Base-by-base conservation (phyloP, 257 asterid genomes). In the Avicennia marina region DNA sequence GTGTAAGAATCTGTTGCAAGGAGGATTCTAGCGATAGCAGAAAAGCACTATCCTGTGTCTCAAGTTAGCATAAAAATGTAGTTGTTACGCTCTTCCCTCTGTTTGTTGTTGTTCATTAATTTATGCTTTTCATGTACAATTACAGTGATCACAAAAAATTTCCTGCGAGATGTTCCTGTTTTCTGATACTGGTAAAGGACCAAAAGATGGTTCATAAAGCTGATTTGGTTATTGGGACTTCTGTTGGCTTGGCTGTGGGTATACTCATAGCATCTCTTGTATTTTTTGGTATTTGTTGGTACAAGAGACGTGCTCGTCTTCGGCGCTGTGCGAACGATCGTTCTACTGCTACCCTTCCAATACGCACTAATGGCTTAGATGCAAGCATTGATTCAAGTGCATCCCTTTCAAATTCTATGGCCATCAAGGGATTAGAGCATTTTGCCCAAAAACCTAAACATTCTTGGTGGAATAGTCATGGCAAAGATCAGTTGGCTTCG, bases 241-340 rank as follows among this genome's bases (percentile, higher is more conserved):
- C 86, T 34, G 95, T 74, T 57, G 99, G 97, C 53, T 69, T 82
- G 76, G 83, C 95, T 29, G 81, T 62, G 45, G 95, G 97, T 15
- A 42, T 82, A 72, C 77, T 93, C 58, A 69, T 82, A 58, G 95
- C 97, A 21, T 57, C 66, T 18, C 86, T 93, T 22, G 77, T 71
- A 32, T 79, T 82, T 62, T 70, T 84, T 56, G 90, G 77, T 57
- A 59, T 84, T 58, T 70, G 85, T 40, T 86, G 94, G 94, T 89
- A 71, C 80, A 93, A 75, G 65, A 82, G 53, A 54, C 86, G 63
- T 18, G 67, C 80, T 46, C 64, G 24, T 59, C 79, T 69, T 60
- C 63, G 66, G 25, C 77, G 56, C 50, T 68, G 69, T 66, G 56
- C 78, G 36, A 84, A 68, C 52, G 96, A 83, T 10, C 71, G 74